These are phyloP conservation scores for Diversispora eburnea DNA, from an alignment of 192 early-diverging fungal species.

Conservation along the genomic window DNA sequence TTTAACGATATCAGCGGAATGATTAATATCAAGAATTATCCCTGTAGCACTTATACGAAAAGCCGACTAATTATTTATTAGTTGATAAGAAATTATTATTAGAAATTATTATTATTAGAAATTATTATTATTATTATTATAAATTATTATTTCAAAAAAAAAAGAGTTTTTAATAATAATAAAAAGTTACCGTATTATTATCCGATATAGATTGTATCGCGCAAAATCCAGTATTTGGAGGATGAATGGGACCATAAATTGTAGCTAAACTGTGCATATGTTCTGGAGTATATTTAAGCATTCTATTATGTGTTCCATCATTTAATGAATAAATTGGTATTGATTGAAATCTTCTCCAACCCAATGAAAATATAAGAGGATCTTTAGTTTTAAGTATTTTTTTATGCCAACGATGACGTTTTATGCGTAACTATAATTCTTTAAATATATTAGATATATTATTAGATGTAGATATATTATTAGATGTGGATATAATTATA, in stretches of 20 bases:
- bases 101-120: neutral
- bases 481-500: conserved; percentile 7
- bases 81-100: neutral
- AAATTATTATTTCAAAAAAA: neutral
- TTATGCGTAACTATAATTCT: conserved; percentile 75
- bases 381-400: conserved; percentile 97
- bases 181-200: conserved; percentile 40
- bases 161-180: conserved; percentile 1
- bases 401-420: conserved; percentile 95
- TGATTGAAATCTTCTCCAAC: conserved; percentile 97
- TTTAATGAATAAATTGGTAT: conserved; percentile 92
- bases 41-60: conserved; percentile 98
- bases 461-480: no score
- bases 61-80: conserved; percentile 38
- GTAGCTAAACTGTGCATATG: conserved; percentile 99
- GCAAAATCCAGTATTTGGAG: conserved; percentile 97
- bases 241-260: conserved; percentile 91
- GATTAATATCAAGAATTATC: conserved; percentile 89
- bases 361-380: conserved; percentile 94
- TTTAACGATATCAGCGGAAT: conserved; percentile 93
- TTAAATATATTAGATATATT: no score
- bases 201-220: conserved; percentile 76
- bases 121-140: neutral
- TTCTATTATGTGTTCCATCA: conserved; percentile 89
- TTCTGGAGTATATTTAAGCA: conserved; percentile 99